Conservation (phyloP, 2,329 filamentous ascomycete species). For the Aspergillus brunneoviolaceus region DNA sequence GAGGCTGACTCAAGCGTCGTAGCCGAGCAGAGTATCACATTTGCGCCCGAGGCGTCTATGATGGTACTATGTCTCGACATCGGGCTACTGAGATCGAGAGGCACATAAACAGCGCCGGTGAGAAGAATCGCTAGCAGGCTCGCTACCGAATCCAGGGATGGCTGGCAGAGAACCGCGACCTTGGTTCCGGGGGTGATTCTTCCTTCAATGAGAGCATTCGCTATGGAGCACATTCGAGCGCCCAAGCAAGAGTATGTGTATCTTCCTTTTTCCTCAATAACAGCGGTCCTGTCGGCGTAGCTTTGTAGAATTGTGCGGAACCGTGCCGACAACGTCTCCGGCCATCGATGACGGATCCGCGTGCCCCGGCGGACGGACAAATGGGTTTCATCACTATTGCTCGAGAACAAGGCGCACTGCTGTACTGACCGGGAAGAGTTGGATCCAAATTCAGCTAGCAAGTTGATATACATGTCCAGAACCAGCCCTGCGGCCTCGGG, state of each 20-base stretch:
- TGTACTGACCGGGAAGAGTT: not conserved
- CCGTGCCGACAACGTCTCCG: not conserved
- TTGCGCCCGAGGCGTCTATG: not conserved
- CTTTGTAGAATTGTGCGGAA: not conserved
- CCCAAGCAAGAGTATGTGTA: not conserved
- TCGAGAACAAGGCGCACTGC: not conserved
- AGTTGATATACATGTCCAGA: not conserved
- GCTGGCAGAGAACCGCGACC: conserved; percentile 1
- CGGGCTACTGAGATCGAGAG: conserved; percentile 36
- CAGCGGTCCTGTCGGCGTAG: not conserved
- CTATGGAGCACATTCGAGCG: not conserved
- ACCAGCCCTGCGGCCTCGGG: not conserved
- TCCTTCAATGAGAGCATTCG: not conserved
- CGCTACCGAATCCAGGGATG: not conserved
- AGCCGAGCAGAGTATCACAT: not conserved
- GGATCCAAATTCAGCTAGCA: not conserved
- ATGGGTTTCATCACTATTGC: not conserved
- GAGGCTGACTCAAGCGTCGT: not conserved
- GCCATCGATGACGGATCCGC: not conserved
- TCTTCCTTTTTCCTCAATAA: not conserved
- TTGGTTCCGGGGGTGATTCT: not conserved
- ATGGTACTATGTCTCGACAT: not conserved
- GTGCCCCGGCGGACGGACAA: not conserved
- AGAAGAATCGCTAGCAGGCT: conserved; percentile 8
- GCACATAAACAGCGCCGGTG: conserved; percentile 36